Evolutionary conservation across 2,329 filamentous ascomycete species (phyloP).

Genomic region (Talaromyces sp.): DNA sequence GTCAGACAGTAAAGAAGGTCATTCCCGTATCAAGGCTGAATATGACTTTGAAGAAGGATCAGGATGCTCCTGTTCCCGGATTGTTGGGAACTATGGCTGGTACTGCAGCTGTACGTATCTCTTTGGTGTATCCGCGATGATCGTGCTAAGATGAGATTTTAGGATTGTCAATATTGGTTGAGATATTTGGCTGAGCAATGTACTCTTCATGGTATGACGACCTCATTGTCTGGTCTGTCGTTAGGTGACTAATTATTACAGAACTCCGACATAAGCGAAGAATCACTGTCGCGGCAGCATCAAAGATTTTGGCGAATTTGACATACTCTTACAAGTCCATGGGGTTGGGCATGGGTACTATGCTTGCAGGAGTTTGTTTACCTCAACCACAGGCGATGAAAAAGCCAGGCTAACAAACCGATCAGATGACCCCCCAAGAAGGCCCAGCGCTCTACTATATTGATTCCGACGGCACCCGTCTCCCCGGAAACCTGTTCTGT

Average conservation of each 20-base stretch:
- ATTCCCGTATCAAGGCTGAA: slow-evolving; percentile 55
- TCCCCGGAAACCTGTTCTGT: slow-evolving; percentile 94
- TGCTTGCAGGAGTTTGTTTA: slow-evolving; percentile 94
- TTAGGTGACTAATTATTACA: slow-evolving; percentile 18
- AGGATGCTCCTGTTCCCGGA: slow-evolving; percentile 36
- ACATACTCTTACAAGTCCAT: slow-evolving; percentile 99
- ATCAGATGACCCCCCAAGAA: slow-evolving; percentile 64
- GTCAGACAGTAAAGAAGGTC: slow-evolving; percentile 99
- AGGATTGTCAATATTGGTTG: slow-evolving; percentile 99
- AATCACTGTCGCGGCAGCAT: slow-evolving; percentile 94
- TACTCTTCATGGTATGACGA: slow-evolving; percentile 69
- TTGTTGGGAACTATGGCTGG: slow-evolving; percentile 97
- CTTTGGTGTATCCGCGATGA: background rate
- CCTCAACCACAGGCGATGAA: slow-evolving; percentile 46
- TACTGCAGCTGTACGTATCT: slow-evolving; percentile 71
- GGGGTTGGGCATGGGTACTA: slow-evolving; percentile 98
- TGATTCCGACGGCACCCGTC: slow-evolving; percentile 90
- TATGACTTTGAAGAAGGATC: slow-evolving; percentile 36
- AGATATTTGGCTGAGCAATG: slow-evolving; percentile 99
- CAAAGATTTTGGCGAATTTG: slow-evolving; percentile 97
- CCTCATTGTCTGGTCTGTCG: background rate
- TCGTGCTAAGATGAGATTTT: slow-evolving; percentile 6
- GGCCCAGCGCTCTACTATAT: slow-evolving; percentile 98
- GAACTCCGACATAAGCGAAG: slow-evolving; percentile 97
- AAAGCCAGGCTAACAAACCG: background rate